Percentiles rank a stretch among this genome's conserved stretches.
Evolutionary conservation across 495 filamentous ascomycete genomes (phyloP).

Genomic region (Tuber calosporum): DNA sequence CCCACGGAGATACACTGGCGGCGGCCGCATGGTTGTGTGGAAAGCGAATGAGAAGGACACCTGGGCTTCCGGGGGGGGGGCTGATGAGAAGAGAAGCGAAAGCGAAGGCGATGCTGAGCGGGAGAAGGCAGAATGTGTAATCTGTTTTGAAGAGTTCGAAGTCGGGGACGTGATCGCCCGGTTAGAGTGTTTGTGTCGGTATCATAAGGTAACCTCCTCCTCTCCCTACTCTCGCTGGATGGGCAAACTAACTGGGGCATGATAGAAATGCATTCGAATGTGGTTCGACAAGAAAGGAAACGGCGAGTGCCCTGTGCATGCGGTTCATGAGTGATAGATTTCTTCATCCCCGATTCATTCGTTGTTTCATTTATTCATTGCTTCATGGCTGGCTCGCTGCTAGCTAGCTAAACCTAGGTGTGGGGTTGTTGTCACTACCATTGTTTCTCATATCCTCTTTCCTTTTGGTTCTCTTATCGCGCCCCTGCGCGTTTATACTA

Average conservation of each 20-base stretch:
- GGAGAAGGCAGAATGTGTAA: constrained; percentile 65
- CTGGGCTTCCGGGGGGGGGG: constrained; percentile 20
- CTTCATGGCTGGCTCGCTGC: neutral
- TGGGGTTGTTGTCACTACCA: neutral
- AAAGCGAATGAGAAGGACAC: constrained; percentile 80
- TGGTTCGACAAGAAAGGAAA: constrained; percentile 51
- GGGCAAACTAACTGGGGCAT: constrained; percentile 10
- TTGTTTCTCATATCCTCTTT: neutral
- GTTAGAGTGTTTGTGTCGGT: constrained; percentile 87
- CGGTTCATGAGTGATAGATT: constrained; percentile 40
- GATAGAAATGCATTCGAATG: constrained; percentile 44
- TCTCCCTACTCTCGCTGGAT: constrained; percentile 19
- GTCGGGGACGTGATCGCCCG: constrained; percentile 73
- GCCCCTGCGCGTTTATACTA: neutral
- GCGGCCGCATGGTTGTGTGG: constrained; percentile 58
- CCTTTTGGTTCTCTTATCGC: neutral
- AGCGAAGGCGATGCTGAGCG: constrained; percentile 14
- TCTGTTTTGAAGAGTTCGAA: constrained; percentile 94
- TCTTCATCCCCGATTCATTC: constrained; percentile 4
- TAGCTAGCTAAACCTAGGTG: neutral
- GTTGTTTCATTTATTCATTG: neutral
- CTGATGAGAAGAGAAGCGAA: constrained; percentile 3
- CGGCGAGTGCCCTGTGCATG: constrained; percentile 52
- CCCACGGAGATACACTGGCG: constrained; percentile 31
- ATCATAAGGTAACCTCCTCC: constrained; percentile 54